Evolutionary conservation across 768 basidiomycete genomes (phyloP).

Genomic region (Lenzites betulinus): DNA sequence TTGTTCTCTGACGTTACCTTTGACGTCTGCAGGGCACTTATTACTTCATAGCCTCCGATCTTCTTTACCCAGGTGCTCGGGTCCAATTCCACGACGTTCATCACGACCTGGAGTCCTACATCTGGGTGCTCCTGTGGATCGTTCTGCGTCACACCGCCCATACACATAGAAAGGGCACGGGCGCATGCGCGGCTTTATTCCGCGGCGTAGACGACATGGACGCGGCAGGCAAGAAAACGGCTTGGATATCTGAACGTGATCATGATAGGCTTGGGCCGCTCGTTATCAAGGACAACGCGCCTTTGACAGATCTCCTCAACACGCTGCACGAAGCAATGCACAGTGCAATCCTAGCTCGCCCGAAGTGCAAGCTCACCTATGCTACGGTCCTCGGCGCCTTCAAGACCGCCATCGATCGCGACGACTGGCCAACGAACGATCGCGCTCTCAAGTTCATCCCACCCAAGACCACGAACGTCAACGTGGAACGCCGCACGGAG

Average conservation of each 20-base stretch:
- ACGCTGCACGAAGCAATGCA: neutral
- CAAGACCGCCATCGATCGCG: neutral
- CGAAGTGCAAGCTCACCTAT: neutral
- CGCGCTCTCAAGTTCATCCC: neutral
- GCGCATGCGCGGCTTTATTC: neutral
- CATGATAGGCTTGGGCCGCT: neutral
- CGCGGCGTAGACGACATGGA: neutral
- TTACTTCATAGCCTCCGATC: constrained; percentile 6
- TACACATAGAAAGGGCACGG: neutral
- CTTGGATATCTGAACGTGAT: neutral
- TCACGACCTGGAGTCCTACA: constrained; percentile 21
- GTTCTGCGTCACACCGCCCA: constrained; percentile 7
- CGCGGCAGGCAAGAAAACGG: neutral
- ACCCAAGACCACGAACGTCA: neutral
- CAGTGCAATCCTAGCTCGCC: neutral
- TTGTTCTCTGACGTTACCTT: too few species aligned
- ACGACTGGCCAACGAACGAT: constrained; percentile 12
- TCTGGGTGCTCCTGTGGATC: constrained; percentile 17
- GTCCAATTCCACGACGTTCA: neutral
- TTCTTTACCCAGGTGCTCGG: neutral
- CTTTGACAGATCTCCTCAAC: neutral
- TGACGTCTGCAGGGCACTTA: neutral
- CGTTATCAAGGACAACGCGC: neutral
- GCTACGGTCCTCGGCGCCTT: constrained; percentile 1
- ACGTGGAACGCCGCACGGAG: too few species aligned